Evolutionary conservation across 495 filamentous ascomycete genomes (phyloP).

Genomic region (Echria macrotheca): DNA sequence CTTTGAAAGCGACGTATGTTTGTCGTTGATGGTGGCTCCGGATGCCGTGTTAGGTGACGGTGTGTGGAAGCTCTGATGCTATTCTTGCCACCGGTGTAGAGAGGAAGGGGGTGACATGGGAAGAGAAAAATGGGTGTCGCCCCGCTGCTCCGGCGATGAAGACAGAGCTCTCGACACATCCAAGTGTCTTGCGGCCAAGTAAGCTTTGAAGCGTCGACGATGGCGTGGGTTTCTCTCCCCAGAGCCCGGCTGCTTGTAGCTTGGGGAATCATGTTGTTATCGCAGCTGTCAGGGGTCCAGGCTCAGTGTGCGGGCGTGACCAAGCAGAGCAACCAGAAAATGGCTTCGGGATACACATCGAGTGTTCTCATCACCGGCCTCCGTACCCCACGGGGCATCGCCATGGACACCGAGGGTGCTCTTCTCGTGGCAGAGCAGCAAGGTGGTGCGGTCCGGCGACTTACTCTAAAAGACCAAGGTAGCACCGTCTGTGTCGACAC

Average conservation of each 20-base stretch:
- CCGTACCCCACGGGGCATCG: constrained; percentile 45
- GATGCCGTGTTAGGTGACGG: neutral
- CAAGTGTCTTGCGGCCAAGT: neutral
- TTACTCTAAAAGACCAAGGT: constrained; percentile 42
- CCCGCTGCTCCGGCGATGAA: neutral
- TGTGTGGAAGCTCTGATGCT: neutral
- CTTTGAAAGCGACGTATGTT: neutral
- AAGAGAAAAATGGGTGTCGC: neutral
- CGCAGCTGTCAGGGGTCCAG: neutral
- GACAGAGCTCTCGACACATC: neutral
- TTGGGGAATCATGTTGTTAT: constrained; percentile 14
- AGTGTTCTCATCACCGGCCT: constrained; percentile 48
- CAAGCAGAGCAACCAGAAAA: constrained; percentile 25
- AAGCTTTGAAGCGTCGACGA: neutral
- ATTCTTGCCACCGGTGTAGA: neutral
- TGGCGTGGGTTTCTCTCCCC: constrained; percentile 1
- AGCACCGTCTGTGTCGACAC: constrained; percentile 42
- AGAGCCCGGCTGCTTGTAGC: constrained; percentile 17
- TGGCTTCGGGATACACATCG: constrained; percentile 50
- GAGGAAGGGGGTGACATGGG: neutral
- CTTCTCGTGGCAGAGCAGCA: constrained; percentile 19
- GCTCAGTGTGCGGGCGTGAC: constrained; percentile 14
- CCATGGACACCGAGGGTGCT: constrained; percentile 52
- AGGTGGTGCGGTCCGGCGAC: constrained; percentile 43
- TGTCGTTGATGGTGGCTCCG: neutral